These are phyloP conservation scores for Suhomyces yuchorum DNA, from an alignment of 1,139 yeast genomes.

Conservation along the genomic window DNA sequence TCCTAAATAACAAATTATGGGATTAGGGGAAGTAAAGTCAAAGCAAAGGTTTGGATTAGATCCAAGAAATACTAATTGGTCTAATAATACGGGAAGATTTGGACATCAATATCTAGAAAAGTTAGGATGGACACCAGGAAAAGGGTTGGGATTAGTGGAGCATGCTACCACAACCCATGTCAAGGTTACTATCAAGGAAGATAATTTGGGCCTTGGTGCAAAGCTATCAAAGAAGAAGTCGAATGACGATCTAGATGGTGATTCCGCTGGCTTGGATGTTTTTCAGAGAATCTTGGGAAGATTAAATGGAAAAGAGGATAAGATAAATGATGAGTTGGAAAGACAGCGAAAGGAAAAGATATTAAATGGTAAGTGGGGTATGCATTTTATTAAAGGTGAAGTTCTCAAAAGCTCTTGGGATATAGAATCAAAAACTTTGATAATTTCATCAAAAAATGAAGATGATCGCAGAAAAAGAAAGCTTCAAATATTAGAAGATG, in stretches of 20 bases:
- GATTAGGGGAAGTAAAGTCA: constrained; percentile 81
- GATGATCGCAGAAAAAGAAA: not conserved
- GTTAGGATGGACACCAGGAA: constrained; percentile 91
- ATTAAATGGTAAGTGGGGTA: constrained; percentile 81
- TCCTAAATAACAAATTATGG: constrained; percentile 51
- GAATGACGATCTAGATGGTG: constrained; percentile 69
- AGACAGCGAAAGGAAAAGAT: constrained; percentile 66
- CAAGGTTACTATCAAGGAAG: constrained; percentile 78
- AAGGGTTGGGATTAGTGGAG: constrained; percentile 75
- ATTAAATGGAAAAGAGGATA: constrained; percentile 74
- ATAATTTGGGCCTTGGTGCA: constrained; percentile 86
- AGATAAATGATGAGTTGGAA: constrained; percentile 60
- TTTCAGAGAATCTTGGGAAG: constrained; percentile 89
- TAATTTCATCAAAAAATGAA: not conserved
- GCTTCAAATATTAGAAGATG: not conserved
- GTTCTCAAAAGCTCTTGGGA: constrained; percentile 85
- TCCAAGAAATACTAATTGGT: constrained; percentile 95
- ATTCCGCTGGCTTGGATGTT: constrained; percentile 87
- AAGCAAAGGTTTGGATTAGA: constrained; percentile 89
- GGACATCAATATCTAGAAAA: constrained; percentile 84
- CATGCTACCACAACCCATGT: constrained; percentile 76
- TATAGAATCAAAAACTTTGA: constrained; percentile 46
- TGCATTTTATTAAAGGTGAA: constrained; percentile 84
- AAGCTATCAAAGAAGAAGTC: constrained; percentile 58
- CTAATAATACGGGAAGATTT: constrained; percentile 79